Evolutionary conservation across 495 filamentous ascomycete genomes (phyloP).

Genomic region (Hypomontagnella submonticulosa): DNA sequence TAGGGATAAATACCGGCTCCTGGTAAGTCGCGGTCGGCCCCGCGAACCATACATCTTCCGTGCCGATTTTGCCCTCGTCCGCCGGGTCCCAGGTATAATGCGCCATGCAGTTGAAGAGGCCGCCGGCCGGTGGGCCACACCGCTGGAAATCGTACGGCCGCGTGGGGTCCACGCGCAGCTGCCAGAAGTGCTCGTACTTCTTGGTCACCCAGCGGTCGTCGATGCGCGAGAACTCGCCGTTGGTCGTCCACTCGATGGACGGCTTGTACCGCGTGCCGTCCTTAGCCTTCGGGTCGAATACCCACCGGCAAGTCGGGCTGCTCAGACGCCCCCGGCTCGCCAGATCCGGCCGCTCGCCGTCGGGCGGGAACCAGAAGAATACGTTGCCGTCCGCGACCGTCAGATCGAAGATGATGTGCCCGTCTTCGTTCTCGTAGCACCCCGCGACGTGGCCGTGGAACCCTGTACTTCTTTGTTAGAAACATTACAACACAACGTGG

Average conservation of each 20-base stretch:
- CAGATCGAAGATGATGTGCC: constrained; percentile 63
- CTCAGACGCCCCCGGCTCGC: constrained; percentile 53
- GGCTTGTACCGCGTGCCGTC: constrained; percentile 52
- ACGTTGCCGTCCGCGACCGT: constrained; percentile 67
- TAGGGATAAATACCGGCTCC: constrained; percentile 68
- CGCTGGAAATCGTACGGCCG: constrained; percentile 61
- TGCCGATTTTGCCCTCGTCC: constrained; percentile 43
- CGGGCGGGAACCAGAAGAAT: constrained; percentile 67
- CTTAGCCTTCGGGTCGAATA: constrained; percentile 60
- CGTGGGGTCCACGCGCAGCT: constrained; percentile 58
- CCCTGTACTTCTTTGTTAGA: constrained; percentile 31
- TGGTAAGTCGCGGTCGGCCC: constrained; percentile 65
- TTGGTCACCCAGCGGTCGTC: constrained; percentile 66
- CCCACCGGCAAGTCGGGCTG: constrained; percentile 63
- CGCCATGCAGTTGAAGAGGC: constrained; percentile 59
- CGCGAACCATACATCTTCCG: constrained; percentile 57
- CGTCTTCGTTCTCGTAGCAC: constrained; percentile 61
- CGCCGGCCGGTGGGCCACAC: constrained; percentile 60
- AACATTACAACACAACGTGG: too few relatives aligned
- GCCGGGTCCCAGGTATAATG: constrained; percentile 54
- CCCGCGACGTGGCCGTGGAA: constrained; percentile 64
- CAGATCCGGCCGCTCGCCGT: constrained; percentile 41
- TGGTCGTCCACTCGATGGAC: constrained; percentile 53
- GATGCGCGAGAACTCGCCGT: constrained; percentile 69
- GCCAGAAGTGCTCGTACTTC: constrained; percentile 66